Evolutionary conservation across 768 basidiomycete species (phyloP), one percentile per base, ranked within the genome.

Genomic region (Mycena filopes): DNA sequence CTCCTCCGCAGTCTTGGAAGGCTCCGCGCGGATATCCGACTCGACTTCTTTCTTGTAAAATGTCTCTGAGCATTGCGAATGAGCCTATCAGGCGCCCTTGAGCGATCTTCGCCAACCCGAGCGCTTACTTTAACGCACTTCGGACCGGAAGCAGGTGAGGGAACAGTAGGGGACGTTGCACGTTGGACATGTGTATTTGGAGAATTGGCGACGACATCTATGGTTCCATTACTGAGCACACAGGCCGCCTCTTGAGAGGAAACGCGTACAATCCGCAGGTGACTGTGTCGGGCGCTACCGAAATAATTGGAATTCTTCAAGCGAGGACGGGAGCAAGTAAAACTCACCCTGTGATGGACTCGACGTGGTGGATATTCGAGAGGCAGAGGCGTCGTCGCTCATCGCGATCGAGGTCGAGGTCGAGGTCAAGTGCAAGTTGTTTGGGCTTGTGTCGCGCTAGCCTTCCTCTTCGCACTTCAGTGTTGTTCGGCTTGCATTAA

Each of bases 161-260:
- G 92, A 92, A 78, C 94, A 96, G 71, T 95, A 95, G 0, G 85
- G 84, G 28, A 90, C 78, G 71, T 95, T 95, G 78, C 94, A 96
- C 33, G 82, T 82, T 25, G 94, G 91, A 68, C 94, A 96, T 0
- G 88, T 89, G 76, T 96, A 96, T 72, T 88, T 89, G 20, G 92
- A 86, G 68, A 92, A 84, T 70, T 93, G 90, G 71, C 91, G 83
- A 33, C 81, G 83, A 79, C 93, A 95, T 70, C 93, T 95, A 64
- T 16, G 67, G 61, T 50, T 55, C 23, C 20, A 56, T 33, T 55
- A 45, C 13, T 31, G 20, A 20, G 41, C 23, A 40, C 23, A 12
- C 7, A 16, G 29, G 10, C 11, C 40, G 46, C 49, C 23, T 11
- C 26, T 36, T 15, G 60, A 20, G 20, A 4, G 40, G 29, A 12